Base-by-base conservation (phyloP, 305 asterid genomes). In the Fraxinus paxiana region DNA sequence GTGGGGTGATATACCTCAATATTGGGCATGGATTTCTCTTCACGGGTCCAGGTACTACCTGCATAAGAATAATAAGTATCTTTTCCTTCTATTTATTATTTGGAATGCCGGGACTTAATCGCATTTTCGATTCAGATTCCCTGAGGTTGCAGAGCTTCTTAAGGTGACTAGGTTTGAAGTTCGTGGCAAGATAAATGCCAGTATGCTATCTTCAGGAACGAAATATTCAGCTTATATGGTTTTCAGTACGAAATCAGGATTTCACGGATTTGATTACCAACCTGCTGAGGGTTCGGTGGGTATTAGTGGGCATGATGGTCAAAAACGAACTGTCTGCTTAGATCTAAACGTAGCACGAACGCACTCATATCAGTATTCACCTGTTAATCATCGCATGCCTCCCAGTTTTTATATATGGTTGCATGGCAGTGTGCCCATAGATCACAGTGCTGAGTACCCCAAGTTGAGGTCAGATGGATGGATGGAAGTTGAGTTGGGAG, bases 121-220 rank as follows among this genome's bases (percentile, higher is more conserved):
- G 24, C 75, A 63, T 34, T 8, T 37, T 59, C 18, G 12, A 17
- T 81, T 71, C 85, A 95, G 99, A 90, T 95, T 95, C 79, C 7
- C 86, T 7, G 92, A 88, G 83, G 96, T 89, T 17, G 97, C 92
- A 8, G 94, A 95, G 89, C 97, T 95, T 78, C 78, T 86, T 0
- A 79, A 74, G 12, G 98, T 95, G 8, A 94, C 97, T 80, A 91
- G 97, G 98, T 84, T 95, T n/a, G 97, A 95, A 51, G 72, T 95
- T 30, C 73, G 77, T 5, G 96, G 91, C 71, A 86, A 61, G 74
- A 90, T 94, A 76, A 84, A 73, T 8, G 79, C 84, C n/a, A 73
- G 22, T 22, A 83, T 83, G 90, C 89, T 95, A 54, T 95, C 97
- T 6, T 78, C 88, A 0, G 82, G 85, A 75, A 93, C 92, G 1